Percentiles rank a stretch among this genome's conserved stretches.
These are phyloP conservation scores for Agaricus bisporus DNA, from an alignment of 768 basidiomycete genomes.

Conservation along the genomic window DNA sequence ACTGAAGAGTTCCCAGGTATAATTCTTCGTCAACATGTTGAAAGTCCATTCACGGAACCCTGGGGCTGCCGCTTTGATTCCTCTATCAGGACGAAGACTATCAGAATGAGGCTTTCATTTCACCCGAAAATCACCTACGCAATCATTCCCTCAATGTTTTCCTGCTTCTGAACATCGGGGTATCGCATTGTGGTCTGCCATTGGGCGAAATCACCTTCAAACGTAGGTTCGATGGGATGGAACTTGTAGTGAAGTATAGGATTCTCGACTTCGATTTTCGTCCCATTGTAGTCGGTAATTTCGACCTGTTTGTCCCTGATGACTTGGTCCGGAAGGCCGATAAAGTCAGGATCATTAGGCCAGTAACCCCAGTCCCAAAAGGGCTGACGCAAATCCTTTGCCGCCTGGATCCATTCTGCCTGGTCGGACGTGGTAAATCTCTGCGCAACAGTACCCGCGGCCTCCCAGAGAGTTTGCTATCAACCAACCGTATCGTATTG, in stretches of 20 bases:
- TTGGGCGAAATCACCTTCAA: slow-evolving; percentile 18
- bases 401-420: slow-evolving; percentile 24
- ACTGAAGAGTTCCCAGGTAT: slow-evolving; percentile 35
- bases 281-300: slow-evolving; percentile 19
- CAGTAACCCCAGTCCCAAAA: slow-evolving; percentile 47
- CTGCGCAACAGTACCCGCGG: slow-evolving; percentile 32
- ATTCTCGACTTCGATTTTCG: slow-evolving; percentile 20
- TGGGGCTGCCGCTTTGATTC: slow-evolving; percentile 13
- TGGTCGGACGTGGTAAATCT: slow-evolving; percentile 27
- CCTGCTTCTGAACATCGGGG: slow-evolving; percentile 12
- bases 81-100: slow-evolving; percentile 4
- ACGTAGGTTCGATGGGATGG: slow-evolving; percentile 24
- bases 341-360: slow-evolving; percentile 10
- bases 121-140: neutral
- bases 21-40: slow-evolving; percentile 24
- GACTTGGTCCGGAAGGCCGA: slow-evolving; percentile 31
- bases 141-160: neutral
- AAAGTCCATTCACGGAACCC: slow-evolving; percentile 21
- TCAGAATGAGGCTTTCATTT: neutral
- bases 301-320: slow-evolving; percentile 14
- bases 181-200: slow-evolving; percentile 30
- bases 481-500: neutral
- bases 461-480: slow-evolving; percentile 41
- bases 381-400: slow-evolving; percentile 30
- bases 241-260: slow-evolving; percentile 27